Percentiles rank a stretch among this genome's conserved stretches.
Evolutionary conservation across 1,284 basidiomycete genomes (phyloP).

Genomic region (Tetrapyrgos nigripes): DNA sequence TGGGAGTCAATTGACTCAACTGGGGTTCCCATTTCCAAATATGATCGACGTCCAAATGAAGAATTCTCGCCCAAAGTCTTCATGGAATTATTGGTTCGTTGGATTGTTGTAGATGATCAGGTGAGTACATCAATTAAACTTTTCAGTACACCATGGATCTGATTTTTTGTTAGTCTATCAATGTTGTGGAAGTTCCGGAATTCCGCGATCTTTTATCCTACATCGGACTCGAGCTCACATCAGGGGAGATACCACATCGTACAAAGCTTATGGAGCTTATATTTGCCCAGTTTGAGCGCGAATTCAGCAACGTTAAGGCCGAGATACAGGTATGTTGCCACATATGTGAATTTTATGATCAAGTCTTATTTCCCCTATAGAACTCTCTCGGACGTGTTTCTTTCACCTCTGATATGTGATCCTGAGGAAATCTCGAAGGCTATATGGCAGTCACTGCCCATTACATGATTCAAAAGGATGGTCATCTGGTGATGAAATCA

Average conservation of each 20-base stretch:
- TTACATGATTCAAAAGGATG: constrained; percentile 8
- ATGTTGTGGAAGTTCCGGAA: constrained; percentile 34
- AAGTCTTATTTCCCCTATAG: constrained; percentile 17
- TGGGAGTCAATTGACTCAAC: background rate
- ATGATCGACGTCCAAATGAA: background rate
- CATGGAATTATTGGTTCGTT: background rate
- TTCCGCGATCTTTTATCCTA: constrained; percentile 34
- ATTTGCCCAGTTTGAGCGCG: constrained; percentile 20
- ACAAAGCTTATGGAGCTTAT: constrained; percentile 27
- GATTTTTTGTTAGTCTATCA: constrained; percentile 27
- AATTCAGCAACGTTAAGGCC: constrained; percentile 16
- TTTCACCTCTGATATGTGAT: constrained; percentile 36
- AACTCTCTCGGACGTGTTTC: constrained; percentile 29
- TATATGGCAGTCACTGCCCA: constrained; percentile 35
- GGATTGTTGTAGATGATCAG: constrained; percentile 15
- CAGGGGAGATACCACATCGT: constrained; percentile 19
- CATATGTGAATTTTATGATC: background rate
- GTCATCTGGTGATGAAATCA: constrained; percentile 21
- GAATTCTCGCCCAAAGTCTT: constrained; percentile 4
- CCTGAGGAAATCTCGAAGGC: constrained; percentile 18
- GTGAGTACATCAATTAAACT: constrained; percentile 6
- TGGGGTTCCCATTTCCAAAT: background rate
- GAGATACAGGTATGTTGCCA: constrained; percentile 25
- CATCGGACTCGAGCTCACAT: constrained; percentile 20
- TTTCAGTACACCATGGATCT: background rate